Evolutionary conservation across 257 asterid genomes (phyloP).

Genomic region (Solanum peruvianum): DNA sequence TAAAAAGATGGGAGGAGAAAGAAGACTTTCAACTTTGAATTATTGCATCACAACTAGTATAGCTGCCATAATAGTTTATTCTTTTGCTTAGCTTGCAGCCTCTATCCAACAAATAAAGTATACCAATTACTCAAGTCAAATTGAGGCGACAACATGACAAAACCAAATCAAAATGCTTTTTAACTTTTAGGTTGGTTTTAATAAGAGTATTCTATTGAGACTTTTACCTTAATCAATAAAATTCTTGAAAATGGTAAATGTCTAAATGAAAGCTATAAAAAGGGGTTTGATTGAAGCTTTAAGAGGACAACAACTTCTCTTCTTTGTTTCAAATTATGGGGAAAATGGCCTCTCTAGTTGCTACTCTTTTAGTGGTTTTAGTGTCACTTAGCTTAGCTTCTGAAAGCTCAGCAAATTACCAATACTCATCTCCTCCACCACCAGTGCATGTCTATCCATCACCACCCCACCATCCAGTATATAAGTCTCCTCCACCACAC

Average conservation of each 20-base stretch:
- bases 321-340: background rate
- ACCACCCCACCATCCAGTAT: background rate
- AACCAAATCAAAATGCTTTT: background rate
- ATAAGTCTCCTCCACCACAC: background rate
- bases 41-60: background rate
- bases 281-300: background rate
- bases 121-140: background rate
- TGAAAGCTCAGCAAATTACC: background rate
- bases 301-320: background rate
- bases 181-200: background rate
- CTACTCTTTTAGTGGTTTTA: background rate
- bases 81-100: background rate
- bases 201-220: background rate
- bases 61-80: background rate
- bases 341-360: conserved; percentile 3
- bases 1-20: background rate
- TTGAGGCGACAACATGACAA: background rate
- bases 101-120: background rate
- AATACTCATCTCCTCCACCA: background rate
- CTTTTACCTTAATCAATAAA: background rate
- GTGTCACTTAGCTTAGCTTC: conserved; percentile 1
- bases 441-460: background rate
- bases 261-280: background rate
- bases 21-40: background rate
- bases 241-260: background rate